Evolutionary conservation across 1,284 basidiomycete genomes (phyloP).

Genomic region (Leccinum griseonigrum): DNA sequence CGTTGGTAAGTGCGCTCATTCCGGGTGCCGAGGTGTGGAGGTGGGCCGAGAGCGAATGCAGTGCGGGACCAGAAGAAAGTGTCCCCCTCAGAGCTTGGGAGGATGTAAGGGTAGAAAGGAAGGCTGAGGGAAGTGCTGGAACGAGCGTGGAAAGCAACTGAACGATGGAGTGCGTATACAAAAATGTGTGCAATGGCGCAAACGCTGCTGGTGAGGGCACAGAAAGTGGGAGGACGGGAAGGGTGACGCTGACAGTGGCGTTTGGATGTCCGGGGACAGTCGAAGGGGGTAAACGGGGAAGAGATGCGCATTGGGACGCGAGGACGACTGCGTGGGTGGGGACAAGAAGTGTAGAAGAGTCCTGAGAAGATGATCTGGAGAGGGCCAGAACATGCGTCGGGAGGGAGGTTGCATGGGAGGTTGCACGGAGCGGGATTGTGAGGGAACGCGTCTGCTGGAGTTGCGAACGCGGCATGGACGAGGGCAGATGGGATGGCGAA

Average conservation of each 20-base stretch:
- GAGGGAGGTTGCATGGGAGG: slow-evolving; percentile 34
- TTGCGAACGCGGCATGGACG: slow-evolving; percentile 45
- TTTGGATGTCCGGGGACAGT: slow-evolving; percentile 31
- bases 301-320: slow-evolving; percentile 55
- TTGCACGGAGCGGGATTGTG: slow-evolving; percentile 41
- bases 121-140: slow-evolving; percentile 50
- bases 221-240: slow-evolving; percentile 65
- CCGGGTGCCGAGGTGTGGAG: slow-evolving; percentile 41
- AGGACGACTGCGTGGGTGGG: slow-evolving; percentile 58
- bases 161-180: slow-evolving; percentile 61
- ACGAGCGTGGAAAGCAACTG: slow-evolving; percentile 54
- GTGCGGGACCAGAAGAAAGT: slow-evolving; percentile 40
- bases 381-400: slow-evolving; percentile 64
- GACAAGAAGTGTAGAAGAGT: slow-evolving; percentile 40
- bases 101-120: slow-evolving; percentile 48
- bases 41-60: slow-evolving; percentile 53
- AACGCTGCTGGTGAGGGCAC: slow-evolving; percentile 69
- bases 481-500: slow-evolving; percentile 48
- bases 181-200: slow-evolving; percentile 57
- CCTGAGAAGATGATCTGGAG: slow-evolving; percentile 39
- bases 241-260: slow-evolving; percentile 37
- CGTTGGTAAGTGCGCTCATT: slow-evolving; percentile 49
- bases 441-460: slow-evolving; percentile 43
- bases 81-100: slow-evolving; percentile 44
- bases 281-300: slow-evolving; percentile 51